Evolutionary conservation across 2,329 filamentous ascomycete genomes (phyloP).

Genomic region (Clonostachys rosea): DNA sequence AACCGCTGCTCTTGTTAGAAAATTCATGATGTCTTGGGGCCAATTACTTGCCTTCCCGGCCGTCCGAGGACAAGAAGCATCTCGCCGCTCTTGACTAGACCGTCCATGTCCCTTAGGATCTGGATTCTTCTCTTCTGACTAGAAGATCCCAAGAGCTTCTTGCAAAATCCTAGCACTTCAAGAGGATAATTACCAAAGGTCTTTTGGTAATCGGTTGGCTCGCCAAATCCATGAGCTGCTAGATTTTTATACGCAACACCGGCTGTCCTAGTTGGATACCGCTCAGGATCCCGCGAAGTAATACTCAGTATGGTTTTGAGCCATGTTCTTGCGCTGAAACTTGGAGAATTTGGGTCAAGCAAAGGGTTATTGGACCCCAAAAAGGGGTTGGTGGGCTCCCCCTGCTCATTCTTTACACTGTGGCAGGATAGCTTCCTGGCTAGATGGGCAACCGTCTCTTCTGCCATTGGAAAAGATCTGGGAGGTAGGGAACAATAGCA

Average conservation of each 20-base stretch:
- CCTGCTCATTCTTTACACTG: no score
- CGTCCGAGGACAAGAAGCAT: conserved; percentile 53
- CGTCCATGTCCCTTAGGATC: conserved; percentile 45
- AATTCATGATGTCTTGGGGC: no score
- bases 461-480: no score
- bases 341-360: conserved; percentile 28
- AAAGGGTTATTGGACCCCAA: not conserved
- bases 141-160: conserved; percentile 15
- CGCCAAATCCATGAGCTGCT: conserved; percentile 33
- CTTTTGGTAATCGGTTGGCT: conserved; percentile 34
- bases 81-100: conserved; percentile 48
- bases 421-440: no score
- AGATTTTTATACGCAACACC: conserved; percentile 36
- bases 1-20: conserved; percentile 29
- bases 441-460: no score
- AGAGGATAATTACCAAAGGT: conserved; percentile 26
- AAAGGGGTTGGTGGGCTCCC: no score
- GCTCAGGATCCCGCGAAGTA: conserved; percentile 11
- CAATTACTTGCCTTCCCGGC: conserved; percentile 23
- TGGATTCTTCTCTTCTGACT: conserved; percentile 24
- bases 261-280: conserved; percentile 15
- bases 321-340: conserved; percentile 43
- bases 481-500: no score
- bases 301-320: conserved; percentile 17
- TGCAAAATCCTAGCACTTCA: conserved; percentile 14